Conservation (phyloP, 2,329 filamentous ascomycete species). For the Fusarium sp. region DNA sequence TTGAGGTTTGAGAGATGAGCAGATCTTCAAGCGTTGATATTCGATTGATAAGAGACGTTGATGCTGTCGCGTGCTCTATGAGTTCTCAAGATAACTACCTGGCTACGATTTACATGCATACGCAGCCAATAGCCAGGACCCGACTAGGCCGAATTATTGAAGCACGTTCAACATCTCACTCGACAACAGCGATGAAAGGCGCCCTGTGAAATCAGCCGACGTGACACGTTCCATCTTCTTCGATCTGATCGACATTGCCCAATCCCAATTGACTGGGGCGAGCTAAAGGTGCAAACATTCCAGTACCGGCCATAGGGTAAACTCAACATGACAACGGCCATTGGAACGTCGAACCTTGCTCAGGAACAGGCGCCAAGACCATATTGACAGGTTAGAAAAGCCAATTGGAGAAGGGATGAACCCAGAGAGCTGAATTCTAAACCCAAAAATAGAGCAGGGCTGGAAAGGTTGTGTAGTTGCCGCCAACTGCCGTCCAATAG, state of each 20-base stretch:
- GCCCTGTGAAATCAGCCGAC: conserved; percentile 3
- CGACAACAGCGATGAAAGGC: neutral
- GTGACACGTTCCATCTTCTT: conserved; percentile 15
- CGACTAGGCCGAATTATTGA: too few relatives aligned
- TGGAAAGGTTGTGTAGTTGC: too few relatives aligned
- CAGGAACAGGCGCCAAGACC: too few relatives aligned
- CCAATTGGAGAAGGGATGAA: neutral
- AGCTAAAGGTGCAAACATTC: neutral
- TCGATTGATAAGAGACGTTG: too few relatives aligned
- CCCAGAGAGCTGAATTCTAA: neutral
- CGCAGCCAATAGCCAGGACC: too few relatives aligned
- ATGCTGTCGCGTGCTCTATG: neutral
- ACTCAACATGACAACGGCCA: too few relatives aligned
- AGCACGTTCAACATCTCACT: neutral
- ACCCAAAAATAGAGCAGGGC: conserved; percentile 5
- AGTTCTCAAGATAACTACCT: conserved; percentile 18
- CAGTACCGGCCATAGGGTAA: too few relatives aligned
- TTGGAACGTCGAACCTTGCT: too few relatives aligned
- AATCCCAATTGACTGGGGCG: neutral
- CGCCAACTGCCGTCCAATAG: too few relatives aligned
- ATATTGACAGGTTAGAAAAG: neutral
- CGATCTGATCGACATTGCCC: neutral
- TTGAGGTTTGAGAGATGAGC: neutral
- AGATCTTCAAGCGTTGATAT: too few relatives aligned
- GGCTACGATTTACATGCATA: too few relatives aligned